Evolutionary conservation across 2,329 filamentous ascomycete genomes (phyloP).

Genomic region (Xylariomycetidae sp.): DNA sequence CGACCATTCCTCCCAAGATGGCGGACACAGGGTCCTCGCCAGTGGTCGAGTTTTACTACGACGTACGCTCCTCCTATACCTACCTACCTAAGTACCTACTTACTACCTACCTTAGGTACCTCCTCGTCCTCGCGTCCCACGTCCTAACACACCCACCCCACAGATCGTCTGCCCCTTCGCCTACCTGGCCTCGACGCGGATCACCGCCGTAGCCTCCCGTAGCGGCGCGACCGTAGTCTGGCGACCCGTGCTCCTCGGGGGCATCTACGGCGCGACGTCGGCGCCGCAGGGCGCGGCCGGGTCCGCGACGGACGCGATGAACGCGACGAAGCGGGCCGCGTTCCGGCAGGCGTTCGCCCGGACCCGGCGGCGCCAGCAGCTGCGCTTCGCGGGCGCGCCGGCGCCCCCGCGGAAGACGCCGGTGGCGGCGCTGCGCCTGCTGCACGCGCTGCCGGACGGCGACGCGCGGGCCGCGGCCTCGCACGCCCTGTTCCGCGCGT

Average conservation of each 20-base stretch:
- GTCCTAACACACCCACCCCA: not conserved
- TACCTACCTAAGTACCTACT: not conserved
- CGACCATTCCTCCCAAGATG: too few relatives aligned
- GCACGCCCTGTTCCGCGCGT: conserved; percentile 3
- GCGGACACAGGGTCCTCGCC: too few relatives aligned
- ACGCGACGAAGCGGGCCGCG: conserved; percentile 3
- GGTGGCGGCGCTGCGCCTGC: conserved; percentile 4
- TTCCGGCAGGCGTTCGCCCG: conserved; percentile 1
- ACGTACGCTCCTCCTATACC: not conserved
- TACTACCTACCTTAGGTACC: not conserved
- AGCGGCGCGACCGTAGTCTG: conserved; percentile 1
- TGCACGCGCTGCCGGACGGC: conserved; percentile 3
- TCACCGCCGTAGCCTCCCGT: conserved; percentile 2
- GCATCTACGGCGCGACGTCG: conserved; percentile 5
- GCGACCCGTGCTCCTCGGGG: conserved; percentile 7
- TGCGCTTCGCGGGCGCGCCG: conserved; percentile 1
- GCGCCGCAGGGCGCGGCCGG: conserved; percentile 6
- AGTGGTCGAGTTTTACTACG: conserved; percentile 7
- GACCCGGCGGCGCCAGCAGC: conserved; percentile 1
- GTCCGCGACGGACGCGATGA: conserved; percentile 6
- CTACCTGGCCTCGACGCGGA: conserved; percentile 8
- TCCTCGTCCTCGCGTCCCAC: not conserved
- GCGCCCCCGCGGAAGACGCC: conserved; percentile 3
- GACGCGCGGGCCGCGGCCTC: not conserved
- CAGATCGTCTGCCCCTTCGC: conserved; percentile 7